Evolutionary conservation across 2,329 filamentous ascomycete genomes (phyloP).

Genomic region (Pseudofabraea citricarpa): DNA sequence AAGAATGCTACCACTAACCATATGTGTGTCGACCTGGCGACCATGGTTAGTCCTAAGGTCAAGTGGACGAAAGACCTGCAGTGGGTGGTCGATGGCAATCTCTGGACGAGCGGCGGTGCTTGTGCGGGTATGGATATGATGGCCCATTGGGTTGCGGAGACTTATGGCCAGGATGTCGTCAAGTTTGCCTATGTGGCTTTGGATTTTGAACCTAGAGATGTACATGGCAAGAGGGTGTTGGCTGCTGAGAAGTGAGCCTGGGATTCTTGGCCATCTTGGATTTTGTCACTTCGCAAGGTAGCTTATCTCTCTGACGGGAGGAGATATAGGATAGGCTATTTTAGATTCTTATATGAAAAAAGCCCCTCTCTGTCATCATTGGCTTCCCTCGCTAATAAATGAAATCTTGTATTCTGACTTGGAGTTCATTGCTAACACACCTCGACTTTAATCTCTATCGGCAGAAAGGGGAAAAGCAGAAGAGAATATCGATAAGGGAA

Average conservation of each 20-base stretch:
- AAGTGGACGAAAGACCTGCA: slow-evolving; percentile 38
- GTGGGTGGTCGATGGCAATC: slow-evolving; percentile 40
- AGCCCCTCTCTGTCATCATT: too few relatives aligned
- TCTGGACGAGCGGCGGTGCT: slow-evolving; percentile 42
- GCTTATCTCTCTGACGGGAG: too few relatives aligned
- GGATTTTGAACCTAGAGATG: slow-evolving; percentile 22
- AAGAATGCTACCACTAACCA: slow-evolving; percentile 39
- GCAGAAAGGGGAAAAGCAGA: too few relatives aligned
- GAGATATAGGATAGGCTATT: too few relatives aligned
- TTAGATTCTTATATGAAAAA: too few relatives aligned
- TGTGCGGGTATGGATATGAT: slow-evolving; percentile 37
- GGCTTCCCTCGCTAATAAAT: too few relatives aligned
- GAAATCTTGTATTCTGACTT: too few relatives aligned
- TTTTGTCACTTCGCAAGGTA: too few relatives aligned
- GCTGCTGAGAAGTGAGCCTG: background rate
- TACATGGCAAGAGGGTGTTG: slow-evolving; percentile 25
- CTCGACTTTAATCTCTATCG: too few relatives aligned
- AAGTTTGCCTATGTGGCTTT: slow-evolving; percentile 8
- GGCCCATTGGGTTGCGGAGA: slow-evolving; percentile 19
- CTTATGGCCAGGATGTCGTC: slow-evolving; percentile 16
- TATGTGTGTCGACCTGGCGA: slow-evolving; percentile 23
- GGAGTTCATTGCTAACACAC: too few relatives aligned
- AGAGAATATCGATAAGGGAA: too few relatives aligned
- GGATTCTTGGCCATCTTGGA: too few relatives aligned
- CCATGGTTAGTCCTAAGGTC: slow-evolving; percentile 32